phyloP scores from a whole-genome alignment of 371 early-diverging fungal species.

The Gilbertella persicaria region DNA sequence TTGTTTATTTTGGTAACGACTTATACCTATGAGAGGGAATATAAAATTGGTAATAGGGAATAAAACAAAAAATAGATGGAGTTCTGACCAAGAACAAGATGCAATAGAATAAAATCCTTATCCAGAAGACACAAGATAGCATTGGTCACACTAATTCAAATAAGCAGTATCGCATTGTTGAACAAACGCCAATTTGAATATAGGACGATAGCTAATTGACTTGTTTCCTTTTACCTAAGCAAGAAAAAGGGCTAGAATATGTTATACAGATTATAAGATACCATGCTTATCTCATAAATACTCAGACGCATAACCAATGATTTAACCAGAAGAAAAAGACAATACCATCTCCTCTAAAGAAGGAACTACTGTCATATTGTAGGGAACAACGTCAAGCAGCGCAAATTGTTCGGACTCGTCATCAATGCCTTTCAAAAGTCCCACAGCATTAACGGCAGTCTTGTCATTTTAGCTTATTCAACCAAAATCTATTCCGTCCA shows the following conservation, averaged over 20 bases:
- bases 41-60: too few species aligned
- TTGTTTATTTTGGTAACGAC: too few species aligned
- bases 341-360: conserved; percentile 21
- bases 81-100: too few species aligned
- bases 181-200: conserved; percentile 15
- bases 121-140: conserved; percentile 13
- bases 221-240: conserved; percentile 16
- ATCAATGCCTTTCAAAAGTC: conserved; percentile 20
- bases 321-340: conserved; percentile 17
- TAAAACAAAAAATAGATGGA: too few species aligned
- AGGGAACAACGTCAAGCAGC: conserved; percentile 18
- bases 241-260: conserved; percentile 17
- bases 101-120: too few species aligned
- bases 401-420: conserved; percentile 18
- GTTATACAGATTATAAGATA: conserved; percentile 11
- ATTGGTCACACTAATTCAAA: conserved; percentile 13
- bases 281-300: conserved; percentile 12
- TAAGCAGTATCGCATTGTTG: conserved; percentile 9
- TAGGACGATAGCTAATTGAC: conserved; percentile 14
- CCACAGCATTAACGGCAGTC: conserved; percentile 18
- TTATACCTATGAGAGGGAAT: too few species aligned
- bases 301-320: conserved; percentile 14
- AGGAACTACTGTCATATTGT: conserved; percentile 18
- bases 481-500: conserved; percentile 19
- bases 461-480: conserved; percentile 15